These are phyloP conservation scores for Bryoglossum gracile DNA, from an alignment of 495 filamentous ascomycete species.

Conservation along the genomic window DNA sequence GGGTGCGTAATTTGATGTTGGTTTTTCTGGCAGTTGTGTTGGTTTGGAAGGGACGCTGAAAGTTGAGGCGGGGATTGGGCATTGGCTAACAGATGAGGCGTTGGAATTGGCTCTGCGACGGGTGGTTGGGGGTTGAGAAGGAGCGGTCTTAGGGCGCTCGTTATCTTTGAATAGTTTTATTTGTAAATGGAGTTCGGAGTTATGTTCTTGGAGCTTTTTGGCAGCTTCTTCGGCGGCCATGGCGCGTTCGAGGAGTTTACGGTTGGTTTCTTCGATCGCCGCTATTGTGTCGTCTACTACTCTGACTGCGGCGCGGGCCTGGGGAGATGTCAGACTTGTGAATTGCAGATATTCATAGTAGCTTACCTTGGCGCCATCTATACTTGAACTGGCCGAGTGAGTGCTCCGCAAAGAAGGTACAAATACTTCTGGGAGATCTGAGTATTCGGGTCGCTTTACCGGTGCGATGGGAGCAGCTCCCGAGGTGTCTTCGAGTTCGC, in stretches of 20 bases:
- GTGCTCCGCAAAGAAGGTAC: too few relatives aligned
- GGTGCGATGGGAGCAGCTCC: too few relatives aligned
- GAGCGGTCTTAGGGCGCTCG: conserved; percentile 18
- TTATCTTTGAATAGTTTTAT: conserved; percentile 12
- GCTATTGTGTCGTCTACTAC: conserved; percentile 20
- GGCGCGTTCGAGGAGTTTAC: conserved; percentile 16
- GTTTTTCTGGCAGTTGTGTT: not conserved
- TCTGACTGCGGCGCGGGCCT: conserved; percentile 19
- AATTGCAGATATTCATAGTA: not conserved
- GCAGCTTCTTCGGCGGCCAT: conserved; percentile 17
- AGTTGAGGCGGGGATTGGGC: conserved; percentile 10
- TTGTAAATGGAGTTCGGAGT: conserved; percentile 14
- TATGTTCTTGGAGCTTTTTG: conserved; percentile 13
- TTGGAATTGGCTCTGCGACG: not conserved
- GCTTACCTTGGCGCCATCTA: too few relatives aligned
- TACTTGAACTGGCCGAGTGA: too few relatives aligned
- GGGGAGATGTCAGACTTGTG: not conserved
- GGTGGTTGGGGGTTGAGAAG: not conserved
- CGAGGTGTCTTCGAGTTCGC: conserved; percentile 23
- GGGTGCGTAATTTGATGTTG: conserved; percentile 3
- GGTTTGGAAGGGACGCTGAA: conserved; percentile 5
- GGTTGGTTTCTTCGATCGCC: conserved; percentile 19
- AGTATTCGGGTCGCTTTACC: too few relatives aligned
- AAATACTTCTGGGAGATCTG: not conserved
- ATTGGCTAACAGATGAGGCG: too few relatives aligned